These are phyloP conservation scores for Perkinsus chesapeaki DNA, from an alignment of 169 alveolate genomes.

Conservation along the genomic window DNA sequence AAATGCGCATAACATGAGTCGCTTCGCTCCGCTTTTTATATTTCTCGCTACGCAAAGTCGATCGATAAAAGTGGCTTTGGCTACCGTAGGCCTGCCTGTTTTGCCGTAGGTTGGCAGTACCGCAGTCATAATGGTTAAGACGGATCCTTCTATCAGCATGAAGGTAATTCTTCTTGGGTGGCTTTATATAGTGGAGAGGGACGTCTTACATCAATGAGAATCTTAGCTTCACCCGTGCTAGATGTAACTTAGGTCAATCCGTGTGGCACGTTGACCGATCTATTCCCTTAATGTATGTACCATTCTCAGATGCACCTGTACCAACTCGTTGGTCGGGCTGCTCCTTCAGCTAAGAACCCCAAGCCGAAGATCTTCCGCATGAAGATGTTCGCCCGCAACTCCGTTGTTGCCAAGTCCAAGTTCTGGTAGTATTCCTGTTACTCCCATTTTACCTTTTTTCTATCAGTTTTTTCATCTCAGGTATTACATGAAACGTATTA, in stretches of 20 bases:
- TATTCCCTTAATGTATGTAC: too few species aligned
- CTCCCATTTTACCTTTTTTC: not conserved
- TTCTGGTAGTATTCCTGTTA: constrained; percentile 77
- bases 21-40: not conserved
- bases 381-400: constrained; percentile 94
- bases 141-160: constrained; percentile 4
- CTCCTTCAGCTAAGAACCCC: constrained; percentile 87
- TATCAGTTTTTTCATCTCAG: not conserved
- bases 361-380: constrained; percentile 84
- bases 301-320: constrained; percentile 68
- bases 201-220: not conserved
- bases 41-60: not conserved
- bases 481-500: constrained; percentile 83
- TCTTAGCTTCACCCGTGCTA: not conserved
- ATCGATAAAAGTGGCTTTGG: not conserved
- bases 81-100: not conserved
- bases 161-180: not conserved
- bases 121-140: not conserved
- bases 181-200: not conserved
- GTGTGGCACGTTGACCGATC: too few species aligned
- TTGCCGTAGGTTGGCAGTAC: not conserved
- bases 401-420: constrained; percentile 91
- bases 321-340: constrained; percentile 90
- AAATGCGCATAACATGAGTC: not conserved
- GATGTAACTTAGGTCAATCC: not conserved